These are phyloP conservation scores for Pseudocercospora pini-densiflorae DNA, from an alignment of 2,329 filamentous ascomycete genomes.

Conservation along the genomic window DNA sequence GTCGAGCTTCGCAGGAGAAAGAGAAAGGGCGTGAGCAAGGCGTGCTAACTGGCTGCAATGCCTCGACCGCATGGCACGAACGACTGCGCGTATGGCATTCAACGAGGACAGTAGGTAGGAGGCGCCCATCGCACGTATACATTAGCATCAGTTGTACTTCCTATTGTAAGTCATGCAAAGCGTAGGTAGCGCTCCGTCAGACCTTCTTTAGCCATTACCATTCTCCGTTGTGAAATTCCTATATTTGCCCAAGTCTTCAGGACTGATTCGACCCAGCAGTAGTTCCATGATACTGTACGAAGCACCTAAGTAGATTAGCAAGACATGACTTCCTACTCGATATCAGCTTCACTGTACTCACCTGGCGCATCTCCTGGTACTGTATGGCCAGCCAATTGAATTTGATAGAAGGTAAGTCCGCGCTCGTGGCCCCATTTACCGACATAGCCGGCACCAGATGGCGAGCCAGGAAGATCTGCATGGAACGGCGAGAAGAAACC, in stretches of 20 bases:
- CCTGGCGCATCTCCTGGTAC: constrained; percentile 47
- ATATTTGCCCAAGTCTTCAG: constrained; percentile 52
- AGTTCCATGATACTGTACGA: constrained; percentile 71
- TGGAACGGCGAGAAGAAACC: constrained; percentile 74
- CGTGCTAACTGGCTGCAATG: background rate
- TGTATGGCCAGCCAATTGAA: constrained; percentile 36
- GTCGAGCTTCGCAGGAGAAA: background rate
- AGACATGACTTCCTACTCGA: background rate
- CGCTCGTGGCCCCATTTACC: constrained; percentile 31
- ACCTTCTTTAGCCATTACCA: constrained; percentile 19
- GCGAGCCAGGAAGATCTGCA: constrained; percentile 47
- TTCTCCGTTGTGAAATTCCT: constrained; percentile 43
- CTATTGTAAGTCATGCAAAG: background rate
- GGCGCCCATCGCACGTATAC: background rate
- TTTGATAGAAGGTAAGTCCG: constrained; percentile 35
- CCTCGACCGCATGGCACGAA: too few species aligned
- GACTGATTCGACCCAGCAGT: constrained; percentile 68
- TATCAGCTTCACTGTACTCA: background rate
- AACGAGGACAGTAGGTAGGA: background rate
- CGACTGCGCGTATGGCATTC: background rate
- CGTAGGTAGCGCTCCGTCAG: background rate
- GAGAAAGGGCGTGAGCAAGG: background rate
- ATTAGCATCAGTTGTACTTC: background rate
- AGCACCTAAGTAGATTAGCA: constrained; percentile 42
- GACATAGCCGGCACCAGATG: constrained; percentile 18